Evolutionary conservation across 225 moss, liverwort and hornwort genomes (phyloP).

Genomic region (Takakia lepidozioides): DNA sequence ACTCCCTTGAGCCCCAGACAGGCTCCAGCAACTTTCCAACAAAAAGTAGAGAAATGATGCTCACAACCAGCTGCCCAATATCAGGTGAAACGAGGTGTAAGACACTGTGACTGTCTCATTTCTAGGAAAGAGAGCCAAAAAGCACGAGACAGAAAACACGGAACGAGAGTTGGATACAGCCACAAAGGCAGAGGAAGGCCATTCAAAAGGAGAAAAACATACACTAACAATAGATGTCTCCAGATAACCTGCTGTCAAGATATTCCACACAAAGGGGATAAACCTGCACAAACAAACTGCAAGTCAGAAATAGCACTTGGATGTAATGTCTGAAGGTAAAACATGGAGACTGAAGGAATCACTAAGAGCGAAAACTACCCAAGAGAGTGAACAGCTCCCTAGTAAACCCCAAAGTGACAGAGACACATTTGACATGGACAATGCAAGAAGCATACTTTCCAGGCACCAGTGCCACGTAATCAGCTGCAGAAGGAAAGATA

Average conservation of each 20-base stretch:
- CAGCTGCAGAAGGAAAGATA: conserved; percentile 27
- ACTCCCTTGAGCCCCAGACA: conserved; percentile 92
- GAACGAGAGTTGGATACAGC: no score
- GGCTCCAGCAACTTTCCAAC: conserved; percentile 81
- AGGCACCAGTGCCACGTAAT: conserved; percentile 63
- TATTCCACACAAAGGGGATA: conserved; percentile 71
- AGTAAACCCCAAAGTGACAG: neutral
- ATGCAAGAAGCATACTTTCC: conserved; percentile 53
- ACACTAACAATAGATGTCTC: conserved; percentile 40
- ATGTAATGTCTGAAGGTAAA: neutral
- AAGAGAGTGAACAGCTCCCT: neutral
- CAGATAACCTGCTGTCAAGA: conserved; percentile 60
- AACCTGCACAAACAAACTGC: conserved; percentile 20
- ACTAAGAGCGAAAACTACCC: neutral
- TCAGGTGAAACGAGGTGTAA: conserved; percentile 1
- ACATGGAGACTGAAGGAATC: neutral
- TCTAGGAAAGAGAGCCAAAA: neutral
- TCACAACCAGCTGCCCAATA: conserved; percentile 38
- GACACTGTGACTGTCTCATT: no score
- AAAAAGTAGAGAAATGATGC: conserved; percentile 52
- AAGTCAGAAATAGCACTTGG: neutral
- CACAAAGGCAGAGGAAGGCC: neutral
- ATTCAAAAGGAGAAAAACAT: conserved; percentile 6
- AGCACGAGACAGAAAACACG: neutral
- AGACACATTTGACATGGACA: neutral